These are phyloP conservation scores for Stentor coeruleus DNA, from an alignment of 73 alveolate genomes.

Conservation along the genomic window DNA sequence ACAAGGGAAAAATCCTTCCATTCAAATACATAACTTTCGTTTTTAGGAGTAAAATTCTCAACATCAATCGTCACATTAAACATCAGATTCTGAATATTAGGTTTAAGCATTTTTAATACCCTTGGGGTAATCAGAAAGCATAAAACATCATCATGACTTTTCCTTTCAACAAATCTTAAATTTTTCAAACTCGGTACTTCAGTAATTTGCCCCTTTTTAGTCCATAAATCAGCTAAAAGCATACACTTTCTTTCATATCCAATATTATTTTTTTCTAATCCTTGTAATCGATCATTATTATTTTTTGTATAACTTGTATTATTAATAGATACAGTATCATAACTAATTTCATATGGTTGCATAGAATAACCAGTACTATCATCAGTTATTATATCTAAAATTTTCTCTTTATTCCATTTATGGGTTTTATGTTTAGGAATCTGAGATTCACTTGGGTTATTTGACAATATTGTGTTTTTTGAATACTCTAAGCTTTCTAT, in stretches of 20 bases:
- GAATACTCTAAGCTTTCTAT: slow-evolving; percentile 16
- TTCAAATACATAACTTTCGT: not conserved
- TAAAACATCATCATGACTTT: not conserved
- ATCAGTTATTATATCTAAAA: not conserved
- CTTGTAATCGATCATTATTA: not conserved
- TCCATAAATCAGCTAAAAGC: not conserved
- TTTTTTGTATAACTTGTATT: not conserved
- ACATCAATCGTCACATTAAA: not conserved
- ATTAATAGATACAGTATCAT: not conserved
- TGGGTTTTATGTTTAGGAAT: not conserved
- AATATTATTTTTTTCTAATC: not conserved
- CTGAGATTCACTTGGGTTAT: not conserved
- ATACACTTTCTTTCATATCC: not conserved
- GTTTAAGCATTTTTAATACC: not conserved
- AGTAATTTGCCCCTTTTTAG: not conserved
- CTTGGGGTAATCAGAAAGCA: slow-evolving; percentile 1
- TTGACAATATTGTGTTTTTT: not conserved
- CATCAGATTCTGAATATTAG: not conserved
- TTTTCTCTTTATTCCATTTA: not conserved
- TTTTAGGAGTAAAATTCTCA: not conserved
- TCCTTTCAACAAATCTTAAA: not conserved
- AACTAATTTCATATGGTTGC: not conserved
- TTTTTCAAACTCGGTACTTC: not conserved
- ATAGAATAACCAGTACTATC: not conserved
- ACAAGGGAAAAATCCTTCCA: slow-evolving; percentile 5